A percentile compares a stretch with the other conserved stretches of the same genome.
These are phyloP conservation scores for Hypoxylon intermedium DNA, from an alignment of 495 filamentous ascomycete genomes.

Conservation along the genomic window DNA sequence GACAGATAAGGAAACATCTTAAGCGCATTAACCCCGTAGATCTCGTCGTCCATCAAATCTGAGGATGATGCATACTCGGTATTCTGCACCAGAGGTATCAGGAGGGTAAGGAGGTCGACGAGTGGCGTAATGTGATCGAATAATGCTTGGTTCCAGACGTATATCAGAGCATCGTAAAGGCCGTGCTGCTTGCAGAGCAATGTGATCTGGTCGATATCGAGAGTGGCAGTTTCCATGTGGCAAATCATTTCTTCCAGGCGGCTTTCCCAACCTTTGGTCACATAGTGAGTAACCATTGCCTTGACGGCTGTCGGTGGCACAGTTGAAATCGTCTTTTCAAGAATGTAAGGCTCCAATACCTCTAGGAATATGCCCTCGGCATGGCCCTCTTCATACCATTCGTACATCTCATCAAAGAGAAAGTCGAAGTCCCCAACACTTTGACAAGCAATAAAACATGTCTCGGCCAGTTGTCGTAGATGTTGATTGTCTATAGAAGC, in stretches of 20 bases:
- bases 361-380: conserved; percentile 81
- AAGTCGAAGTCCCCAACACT: conserved; percentile 78
- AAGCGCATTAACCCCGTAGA: conserved; percentile 69
- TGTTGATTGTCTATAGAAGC: conserved; percentile 62
- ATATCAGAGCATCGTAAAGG: conserved; percentile 94
- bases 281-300: conserved; percentile 80
- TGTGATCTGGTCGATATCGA: conserved; percentile 94
- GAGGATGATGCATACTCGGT: conserved; percentile 53
- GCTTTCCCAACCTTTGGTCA: conserved; percentile 70
- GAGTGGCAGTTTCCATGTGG: conserved; percentile 83
- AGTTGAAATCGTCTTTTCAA: conserved; percentile 74
- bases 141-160: conserved; percentile 93
- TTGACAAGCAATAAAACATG: conserved; percentile 82
- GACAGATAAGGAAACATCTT: conserved; percentile 97
- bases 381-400: conserved; percentile 81
- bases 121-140: conserved; percentile 89
- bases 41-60: conserved; percentile 55
- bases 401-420: conserved; percentile 89
- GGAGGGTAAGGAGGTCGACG: conserved; percentile 78
- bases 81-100: conserved; percentile 65
- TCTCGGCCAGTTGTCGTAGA: conserved; percentile 78
- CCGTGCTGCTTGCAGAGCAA: conserved; percentile 87
- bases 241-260: conserved; percentile 95
- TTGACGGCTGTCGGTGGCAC: conserved; percentile 88
- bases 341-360: conserved; percentile 82